Conservation (phyloP, 2,329 filamentous ascomycete species). For the Pseudogymnoascus sp. region DNA sequence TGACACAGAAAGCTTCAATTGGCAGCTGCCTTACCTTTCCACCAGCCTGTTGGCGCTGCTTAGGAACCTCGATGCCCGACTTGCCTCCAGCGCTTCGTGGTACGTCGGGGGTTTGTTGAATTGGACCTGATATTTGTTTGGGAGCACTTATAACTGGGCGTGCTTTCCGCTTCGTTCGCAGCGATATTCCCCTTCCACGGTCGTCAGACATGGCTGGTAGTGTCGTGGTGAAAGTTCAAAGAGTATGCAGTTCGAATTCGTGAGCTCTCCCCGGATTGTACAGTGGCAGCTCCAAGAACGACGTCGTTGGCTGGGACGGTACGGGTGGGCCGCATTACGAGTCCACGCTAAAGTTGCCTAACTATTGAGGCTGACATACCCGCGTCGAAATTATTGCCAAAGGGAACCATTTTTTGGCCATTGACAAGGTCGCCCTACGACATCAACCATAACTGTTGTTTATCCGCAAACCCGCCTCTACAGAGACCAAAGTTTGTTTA, state of each 20-base stretch:
- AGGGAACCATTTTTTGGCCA: slow-evolving; percentile 7
- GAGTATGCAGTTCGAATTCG: neutral
- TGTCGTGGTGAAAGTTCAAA: neutral
- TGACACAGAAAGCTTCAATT: neutral
- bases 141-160: slow-evolving; percentile 57
- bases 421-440: slow-evolving; percentile 5
- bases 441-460: slow-evolving; percentile 10
- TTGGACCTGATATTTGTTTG: slow-evolving; percentile 55
- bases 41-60: slow-evolving; percentile 43
- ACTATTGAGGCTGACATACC: neutral
- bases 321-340: neutral
- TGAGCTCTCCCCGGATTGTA: slow-evolving; percentile 1
- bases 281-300: neutral
- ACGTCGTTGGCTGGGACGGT: neutral
- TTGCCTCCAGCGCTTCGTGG: slow-evolving; percentile 32
- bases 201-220: slow-evolving; percentile 50
- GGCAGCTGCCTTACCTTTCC: slow-evolving; percentile 42
- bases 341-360: slow-evolving; percentile 10
- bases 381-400: slow-evolving; percentile 1
- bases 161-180: slow-evolving; percentile 55
- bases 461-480: neutral
- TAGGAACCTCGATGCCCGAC: slow-evolving; percentile 28
- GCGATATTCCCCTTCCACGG: slow-evolving; percentile 51
- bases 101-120: slow-evolving; percentile 44
- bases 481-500: slow-evolving; percentile 4